phyloP scores from a whole-genome alignment of 805 yeast genomes.

The Yamadazyma akitaensis region DNA sequence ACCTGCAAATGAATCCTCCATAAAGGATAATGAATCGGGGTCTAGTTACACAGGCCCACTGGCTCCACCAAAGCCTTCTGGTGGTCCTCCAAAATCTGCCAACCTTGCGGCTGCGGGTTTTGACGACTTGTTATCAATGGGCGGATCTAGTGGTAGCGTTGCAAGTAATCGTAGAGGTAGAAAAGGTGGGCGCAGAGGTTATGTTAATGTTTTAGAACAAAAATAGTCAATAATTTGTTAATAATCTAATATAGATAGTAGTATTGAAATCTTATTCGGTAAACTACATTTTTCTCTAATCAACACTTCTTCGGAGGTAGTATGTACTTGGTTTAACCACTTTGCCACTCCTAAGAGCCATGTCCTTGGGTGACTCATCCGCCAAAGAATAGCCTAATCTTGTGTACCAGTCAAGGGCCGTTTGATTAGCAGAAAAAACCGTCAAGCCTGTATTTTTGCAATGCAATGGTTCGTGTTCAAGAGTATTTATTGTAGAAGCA shows the following conservation, averaged over 20 bases:
- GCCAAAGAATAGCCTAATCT: constrained; percentile 37
- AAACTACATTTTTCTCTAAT: background rate
- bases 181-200: constrained; percentile 32
- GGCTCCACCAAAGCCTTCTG: constrained; percentile 7
- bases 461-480: background rate
- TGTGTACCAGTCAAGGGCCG: constrained; percentile 44
- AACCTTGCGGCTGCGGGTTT: constrained; percentile 40
- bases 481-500: constrained; percentile 10
- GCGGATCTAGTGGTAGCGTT: constrained; percentile 20
- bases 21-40: background rate
- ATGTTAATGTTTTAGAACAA: constrained; percentile 29
- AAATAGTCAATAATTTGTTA: constrained; percentile 1
- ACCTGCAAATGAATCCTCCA: constrained; percentile 2
- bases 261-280: background rate
- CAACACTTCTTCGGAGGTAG: background rate
- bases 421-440: constrained; percentile 46
- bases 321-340: constrained; percentile 44
- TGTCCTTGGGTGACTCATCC: constrained; percentile 45
- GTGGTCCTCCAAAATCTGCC: constrained; percentile 10
- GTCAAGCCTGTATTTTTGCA: constrained; percentile 40
- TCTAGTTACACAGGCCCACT: background rate
- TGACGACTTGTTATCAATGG: constrained; percentile 37
- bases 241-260: background rate
- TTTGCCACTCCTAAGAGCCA: constrained; percentile 36
- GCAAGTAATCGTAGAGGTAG: constrained; percentile 22